Evolutionary conservation across 345 rosid species (phyloP).

Genomic region (Hibiscus mutabilis): DNA sequence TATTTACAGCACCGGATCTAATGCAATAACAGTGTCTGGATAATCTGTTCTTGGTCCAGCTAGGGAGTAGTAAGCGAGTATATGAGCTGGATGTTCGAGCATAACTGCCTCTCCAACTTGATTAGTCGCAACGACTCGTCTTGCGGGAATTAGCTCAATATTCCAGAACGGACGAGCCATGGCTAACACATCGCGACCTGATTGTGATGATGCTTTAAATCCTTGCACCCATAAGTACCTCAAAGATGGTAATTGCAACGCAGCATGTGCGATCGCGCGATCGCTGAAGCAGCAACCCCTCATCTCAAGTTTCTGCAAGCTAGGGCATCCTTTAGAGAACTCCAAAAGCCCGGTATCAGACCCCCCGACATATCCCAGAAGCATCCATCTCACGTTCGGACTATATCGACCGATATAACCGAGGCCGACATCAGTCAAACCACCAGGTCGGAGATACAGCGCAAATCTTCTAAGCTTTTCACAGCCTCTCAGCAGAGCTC

Average conservation of each 20-base stretch:
- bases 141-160: background rate
- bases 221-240: background rate
- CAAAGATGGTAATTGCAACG: background rate
- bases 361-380: background rate
- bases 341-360: background rate
- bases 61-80: background rate
- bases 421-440: background rate
- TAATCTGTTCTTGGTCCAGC: background rate
- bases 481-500: background rate
- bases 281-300: background rate
- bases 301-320: background rate
- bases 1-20: slow-evolving; percentile 48
- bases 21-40: slow-evolving; percentile 36
- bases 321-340: background rate
- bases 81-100: background rate
- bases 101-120: background rate
- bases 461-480: background rate
- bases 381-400: background rate
- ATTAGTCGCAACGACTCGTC: background rate
- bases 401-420: background rate
- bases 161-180: background rate
- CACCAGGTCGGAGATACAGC: background rate
- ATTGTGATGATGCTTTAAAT: background rate
- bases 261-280: background rate
- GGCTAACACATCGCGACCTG: background rate